Base-by-base conservation (phyloP, 306 rosid genomes). In the Vigna radiata region DNA sequence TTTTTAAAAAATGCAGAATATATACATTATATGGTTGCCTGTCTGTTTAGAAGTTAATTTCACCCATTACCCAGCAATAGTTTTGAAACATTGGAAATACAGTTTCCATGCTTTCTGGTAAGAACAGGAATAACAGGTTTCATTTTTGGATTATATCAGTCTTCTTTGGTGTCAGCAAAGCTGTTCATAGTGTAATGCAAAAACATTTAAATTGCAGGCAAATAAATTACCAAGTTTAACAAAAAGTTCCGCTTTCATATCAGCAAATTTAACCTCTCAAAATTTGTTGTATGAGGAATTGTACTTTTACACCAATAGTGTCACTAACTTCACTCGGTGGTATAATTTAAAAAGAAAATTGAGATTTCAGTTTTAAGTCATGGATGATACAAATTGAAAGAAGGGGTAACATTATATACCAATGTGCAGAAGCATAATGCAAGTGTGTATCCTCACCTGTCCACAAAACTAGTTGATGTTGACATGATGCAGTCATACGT, bases 101-200 rank as follows among this genome's bases (percentile, higher is more conserved):
- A 18, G 80, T 87, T 71, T 77, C 73, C 97, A 82, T 96, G 99
- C 87, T 92, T 96, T 85, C 94, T 89, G 63, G 87, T 88, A 86
- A 96, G 88, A 76, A 19, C 96, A 63, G 97, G 97, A 87, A 96
- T 91, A 75, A 89, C 82, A 73, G 94, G 89, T 87, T 83, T 64
- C 98, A 96, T 96, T 85, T 79, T 92, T 25, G 99, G 99, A 84
- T 96, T 92, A 84, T 96, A 96, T 17, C 97, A 98, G 48, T 96
- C 97, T 77, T 91, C 91, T 85, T 96, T 96, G 4, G 93, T 88
- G 81, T 96, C 99, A 36, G 99, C 98, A 81, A 96, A 92, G 85
- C 99, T 96, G 94, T 56, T 54, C 71, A 75, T 44, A 79, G 59
- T 79, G 78, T 31, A 54, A 76, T 8, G 29, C 25, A 33, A 55